Evolutionary conservation across 1,139 yeast species (phyloP).

Genomic region (Yamadazyma songkhlaensis): DNA sequence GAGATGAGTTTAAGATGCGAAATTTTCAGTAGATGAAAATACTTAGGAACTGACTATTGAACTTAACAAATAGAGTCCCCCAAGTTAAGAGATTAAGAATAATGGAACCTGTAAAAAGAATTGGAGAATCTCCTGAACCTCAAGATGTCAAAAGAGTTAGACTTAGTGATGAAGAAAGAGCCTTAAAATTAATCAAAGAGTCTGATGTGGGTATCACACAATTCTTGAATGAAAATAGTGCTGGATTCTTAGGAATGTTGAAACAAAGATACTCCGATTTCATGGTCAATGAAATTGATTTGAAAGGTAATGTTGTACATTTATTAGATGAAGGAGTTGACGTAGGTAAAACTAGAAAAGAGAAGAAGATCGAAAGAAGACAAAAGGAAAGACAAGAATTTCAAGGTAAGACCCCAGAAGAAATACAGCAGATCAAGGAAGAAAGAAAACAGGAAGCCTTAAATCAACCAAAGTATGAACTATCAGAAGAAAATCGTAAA

Average conservation of each 20-base stretch:
- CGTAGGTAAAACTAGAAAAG: conserved; percentile 48
- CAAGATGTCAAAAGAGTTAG: conserved; percentile 7
- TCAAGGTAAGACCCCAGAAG: conserved; percentile 35
- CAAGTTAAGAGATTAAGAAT: neutral
- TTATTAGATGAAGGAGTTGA: conserved; percentile 72
- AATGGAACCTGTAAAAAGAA: conserved; percentile 2
- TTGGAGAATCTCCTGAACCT: neutral
- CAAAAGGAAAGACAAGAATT: conserved; percentile 36
- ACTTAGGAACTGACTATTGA: conserved; percentile 8
- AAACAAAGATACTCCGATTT: conserved; percentile 95
- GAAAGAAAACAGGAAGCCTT: conserved; percentile 23
- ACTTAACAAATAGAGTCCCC: conserved; percentile 6
- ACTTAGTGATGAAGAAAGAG: conserved; percentile 7
- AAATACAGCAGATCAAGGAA: conserved; percentile 30
- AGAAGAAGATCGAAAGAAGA: conserved; percentile 46
- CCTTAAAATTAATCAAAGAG: conserved; percentile 41
- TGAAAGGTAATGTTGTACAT: conserved; percentile 68
- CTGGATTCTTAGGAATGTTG: conserved; percentile 74
- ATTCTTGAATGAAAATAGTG: conserved; percentile 48
- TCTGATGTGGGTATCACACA: conserved; percentile 82
- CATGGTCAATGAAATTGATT: conserved; percentile 81
- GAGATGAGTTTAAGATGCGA: conserved; percentile 6
- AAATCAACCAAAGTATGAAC: conserved; percentile 36
- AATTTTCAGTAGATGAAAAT: conserved; percentile 9
- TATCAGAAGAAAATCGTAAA: conserved; percentile 43